Percentiles rank a stretch among this genome's conserved stretches.
Conservation (phyloP, 345 rosid species). For the Hibiscus mutabilis region DNA sequence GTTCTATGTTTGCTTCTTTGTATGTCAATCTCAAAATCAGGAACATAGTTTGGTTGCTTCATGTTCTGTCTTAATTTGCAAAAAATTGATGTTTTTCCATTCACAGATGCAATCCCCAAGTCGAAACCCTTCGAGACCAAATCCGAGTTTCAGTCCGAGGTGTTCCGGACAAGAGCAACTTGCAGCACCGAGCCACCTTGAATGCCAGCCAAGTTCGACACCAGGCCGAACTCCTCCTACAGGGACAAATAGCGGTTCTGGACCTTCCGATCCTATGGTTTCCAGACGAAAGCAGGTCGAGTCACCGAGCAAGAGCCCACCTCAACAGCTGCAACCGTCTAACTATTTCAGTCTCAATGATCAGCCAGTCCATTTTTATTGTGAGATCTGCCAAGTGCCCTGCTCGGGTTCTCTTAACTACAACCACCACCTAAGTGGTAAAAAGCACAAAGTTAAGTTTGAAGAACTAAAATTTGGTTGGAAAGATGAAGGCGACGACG, state of each 20-base stretch:
- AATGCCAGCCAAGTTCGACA: background rate
- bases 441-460: slow-evolving; percentile 19
- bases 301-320: background rate
- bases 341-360: background rate
- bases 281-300: slow-evolving; percentile 8
- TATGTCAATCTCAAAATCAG: too few relatives aligned
- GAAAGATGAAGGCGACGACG: background rate
- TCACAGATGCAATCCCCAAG: slow-evolving; percentile 11
- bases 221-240: background rate
- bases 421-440: slow-evolving; percentile 18
- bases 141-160: background rate
- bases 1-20: too few relatives aligned
- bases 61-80: background rate
- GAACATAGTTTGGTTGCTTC: background rate
- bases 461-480: background rate
- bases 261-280: background rate
- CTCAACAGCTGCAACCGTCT: background rate
- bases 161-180: background rate
- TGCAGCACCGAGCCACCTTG: background rate
- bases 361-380: background rate
- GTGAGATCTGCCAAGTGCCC: slow-evolving; percentile 22
- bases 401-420: slow-evolving; percentile 12
- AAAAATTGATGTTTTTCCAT: background rate
- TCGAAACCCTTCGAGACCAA: background rate
- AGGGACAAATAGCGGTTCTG: background rate